Base-by-base conservation (phyloP, 768 basidiomycete species). In the Xerocomus spinulosus region DNA sequence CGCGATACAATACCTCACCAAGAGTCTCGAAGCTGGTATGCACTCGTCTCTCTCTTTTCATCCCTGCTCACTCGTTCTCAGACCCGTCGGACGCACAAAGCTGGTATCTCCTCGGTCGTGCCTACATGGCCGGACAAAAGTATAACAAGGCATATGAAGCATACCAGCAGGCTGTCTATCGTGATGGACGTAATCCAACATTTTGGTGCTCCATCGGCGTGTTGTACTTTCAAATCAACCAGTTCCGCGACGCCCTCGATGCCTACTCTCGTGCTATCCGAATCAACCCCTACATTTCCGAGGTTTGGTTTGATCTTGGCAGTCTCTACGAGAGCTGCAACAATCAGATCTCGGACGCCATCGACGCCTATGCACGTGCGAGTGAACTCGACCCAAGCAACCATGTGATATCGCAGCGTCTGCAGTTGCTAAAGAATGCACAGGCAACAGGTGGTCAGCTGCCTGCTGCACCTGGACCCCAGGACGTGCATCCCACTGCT, bases 181-280 rank as follows among this genome's bases (percentile, higher is more conserved):
- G 95, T 44, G 96, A 99, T 61, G 96, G 95, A 18, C 90, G 93
- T 49, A 99, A 98, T 65, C 96, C 96, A 0, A 97, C 96, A 0
- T 99, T 97, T 70, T 98, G 96, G 96, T 98, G 95, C 66, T 95
- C 92, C 20, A 99, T 99, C 60, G 96, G 96, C 39, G 96, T 99
- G 1, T 79, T 99, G 2, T 99, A 99, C 67, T 99, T 96, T 78
- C 94, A 99, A 66, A 97, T 99, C 74, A 98, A 97, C 70, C 96
- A 99, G 65, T 99, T 91, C 74, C 92, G 94, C 44, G 96, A 99
- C 62, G 95, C 95, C 3, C 83, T 99, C 30, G 96, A 99, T 61
- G 96, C 96, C 9, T 99, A 99, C 69, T 98, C 96, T 24, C 88
- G 95, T 14, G 96, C 96, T 10, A 98, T 99, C 59, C 86, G 95